Conservation (phyloP, 2,329 filamentous ascomycete genomes). For the Epichloe glyceriae region DNA sequence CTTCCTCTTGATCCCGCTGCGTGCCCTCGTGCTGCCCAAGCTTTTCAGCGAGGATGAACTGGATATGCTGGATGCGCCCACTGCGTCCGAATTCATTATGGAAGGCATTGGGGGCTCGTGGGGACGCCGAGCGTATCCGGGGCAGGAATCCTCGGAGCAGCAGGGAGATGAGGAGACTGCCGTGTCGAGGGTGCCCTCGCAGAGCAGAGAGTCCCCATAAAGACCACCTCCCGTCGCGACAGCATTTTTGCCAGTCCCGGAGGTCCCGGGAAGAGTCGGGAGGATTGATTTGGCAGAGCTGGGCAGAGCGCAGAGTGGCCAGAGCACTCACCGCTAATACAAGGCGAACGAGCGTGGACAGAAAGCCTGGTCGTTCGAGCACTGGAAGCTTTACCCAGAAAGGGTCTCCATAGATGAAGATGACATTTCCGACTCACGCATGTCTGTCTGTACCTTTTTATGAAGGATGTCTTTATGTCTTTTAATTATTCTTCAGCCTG, state of each 20-base stretch:
- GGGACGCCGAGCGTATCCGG: conserved; percentile 21
- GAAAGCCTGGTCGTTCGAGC: not conserved
- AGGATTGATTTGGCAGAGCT: conserved; percentile 22
- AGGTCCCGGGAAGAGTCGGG: conserved; percentile 18
- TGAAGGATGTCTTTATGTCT: too few relatives aligned
- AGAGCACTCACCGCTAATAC: conserved; percentile 16
- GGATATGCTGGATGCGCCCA: conserved; percentile 53
- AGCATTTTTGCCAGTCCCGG: conserved; percentile 16
- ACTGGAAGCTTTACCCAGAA: not conserved
- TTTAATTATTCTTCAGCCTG: too few relatives aligned
- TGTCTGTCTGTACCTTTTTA: too few relatives aligned
- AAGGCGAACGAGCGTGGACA: conserved; percentile 15
- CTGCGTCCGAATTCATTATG: conserved; percentile 64
- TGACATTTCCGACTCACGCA: too few relatives aligned
- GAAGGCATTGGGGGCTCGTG: conserved; percentile 57
- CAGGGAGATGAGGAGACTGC: not conserved
- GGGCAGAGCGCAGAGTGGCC: conserved; percentile 16
- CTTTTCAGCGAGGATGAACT: conserved; percentile 50
- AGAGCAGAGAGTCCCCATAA: conserved; percentile 4
- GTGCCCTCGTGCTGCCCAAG: conserved; percentile 49
- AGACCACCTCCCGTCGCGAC: conserved; percentile 8
- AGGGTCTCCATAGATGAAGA: too few relatives aligned
- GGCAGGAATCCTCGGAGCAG: conserved; percentile 5
- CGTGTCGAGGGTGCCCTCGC: conserved; percentile 6
- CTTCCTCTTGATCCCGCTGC: conserved; percentile 52